phyloP scores from a whole-genome alignment of 1,139 yeast species.

The Geotrichum fermentans region DNA sequence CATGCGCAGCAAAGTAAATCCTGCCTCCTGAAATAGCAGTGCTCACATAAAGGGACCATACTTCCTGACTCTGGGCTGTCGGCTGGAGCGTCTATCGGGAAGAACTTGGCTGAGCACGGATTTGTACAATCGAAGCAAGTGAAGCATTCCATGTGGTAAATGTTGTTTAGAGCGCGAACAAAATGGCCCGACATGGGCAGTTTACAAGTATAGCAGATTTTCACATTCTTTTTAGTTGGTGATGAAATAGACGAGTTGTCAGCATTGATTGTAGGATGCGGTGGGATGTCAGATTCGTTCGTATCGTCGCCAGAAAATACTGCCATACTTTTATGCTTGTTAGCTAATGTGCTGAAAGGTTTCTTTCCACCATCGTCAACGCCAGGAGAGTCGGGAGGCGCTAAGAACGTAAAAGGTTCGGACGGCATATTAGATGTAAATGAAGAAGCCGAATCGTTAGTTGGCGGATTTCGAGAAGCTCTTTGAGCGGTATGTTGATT shows the following conservation, averaged over 20 bases:
- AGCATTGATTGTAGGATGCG: slow-evolving; percentile 7
- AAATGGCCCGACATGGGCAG: slow-evolving; percentile 71
- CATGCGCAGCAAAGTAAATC: slow-evolving; percentile 82
- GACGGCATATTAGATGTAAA: background rate
- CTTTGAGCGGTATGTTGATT: background rate
- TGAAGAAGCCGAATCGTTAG: background rate
- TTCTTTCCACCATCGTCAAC: slow-evolving; percentile 6
- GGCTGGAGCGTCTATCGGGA: slow-evolving; percentile 45
- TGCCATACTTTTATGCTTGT: slow-evolving; percentile 20
- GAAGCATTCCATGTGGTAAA: slow-evolving; percentile 85
- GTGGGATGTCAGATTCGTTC: background rate
- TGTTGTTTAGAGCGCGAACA: slow-evolving; percentile 74
- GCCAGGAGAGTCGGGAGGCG: background rate
- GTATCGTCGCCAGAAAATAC: slow-evolving; percentile 6
- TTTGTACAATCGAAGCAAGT: slow-evolving; percentile 76
- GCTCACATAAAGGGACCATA: slow-evolving; percentile 83
- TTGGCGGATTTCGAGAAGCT: background rate
- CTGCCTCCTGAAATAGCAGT: slow-evolving; percentile 80
- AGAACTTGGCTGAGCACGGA: slow-evolving; percentile 68
- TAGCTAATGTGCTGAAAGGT: slow-evolving; percentile 5
- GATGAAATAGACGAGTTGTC: slow-evolving; percentile 13
- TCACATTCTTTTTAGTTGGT: slow-evolving; percentile 21
- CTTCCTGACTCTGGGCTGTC: slow-evolving; percentile 37
- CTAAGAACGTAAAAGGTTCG: background rate
- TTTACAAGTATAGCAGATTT: slow-evolving; percentile 58